Base-by-base conservation (phyloP, 2,329 filamentous ascomycete genomes). In the Alternaria metachromatica region DNA sequence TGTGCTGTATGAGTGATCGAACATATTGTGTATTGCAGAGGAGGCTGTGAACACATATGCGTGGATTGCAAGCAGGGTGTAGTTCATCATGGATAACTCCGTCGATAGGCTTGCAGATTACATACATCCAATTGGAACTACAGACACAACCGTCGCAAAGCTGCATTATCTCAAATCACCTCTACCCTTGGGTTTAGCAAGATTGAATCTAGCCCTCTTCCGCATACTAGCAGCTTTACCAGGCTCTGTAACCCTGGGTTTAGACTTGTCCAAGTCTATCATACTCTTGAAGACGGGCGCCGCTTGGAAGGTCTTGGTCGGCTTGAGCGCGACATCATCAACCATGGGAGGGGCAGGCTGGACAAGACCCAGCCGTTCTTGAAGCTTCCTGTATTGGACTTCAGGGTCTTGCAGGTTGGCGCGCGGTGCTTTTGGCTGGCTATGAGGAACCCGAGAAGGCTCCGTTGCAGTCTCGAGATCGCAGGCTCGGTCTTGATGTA, bases 361-460 rank as follows among this genome's bases (percentile, higher is more conserved):
- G 25, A 46, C 25, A 41, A 66, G 55, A 21, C 65, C 67, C 8
- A 69, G 44, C 46, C 60, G 58, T 50, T 65, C 60, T 45, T 67
- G 62, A 1, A 67, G 60, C 23, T 48, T 65, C 33, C 58, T 48
- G 55, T 67, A 67, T 55, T 69, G 65, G 6, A 58, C 12, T 55
- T 67, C 67, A n/a, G 66, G 62, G 13, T 68, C 62, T 33, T 48
- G 46, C 2, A n/a, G 6, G 21, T 59, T 58, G 13, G 25, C 10
- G 41, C 30, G n/a, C 48, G 20, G 12, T 20, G 20, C 15, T 45
- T 20, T 18, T 10, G 59, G 8, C 25, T 30, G 41, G 26, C 18
- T 25, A 12, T 11, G 50, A 2, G n/a, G 25, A 20, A 41, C 33
- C 51, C 21, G 30, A 21, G 21, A 30, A 28, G 33, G 15, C 15